Conservation (phyloP, 371 early-diverging fungal genomes). For the Mortierella sp. region DNA sequence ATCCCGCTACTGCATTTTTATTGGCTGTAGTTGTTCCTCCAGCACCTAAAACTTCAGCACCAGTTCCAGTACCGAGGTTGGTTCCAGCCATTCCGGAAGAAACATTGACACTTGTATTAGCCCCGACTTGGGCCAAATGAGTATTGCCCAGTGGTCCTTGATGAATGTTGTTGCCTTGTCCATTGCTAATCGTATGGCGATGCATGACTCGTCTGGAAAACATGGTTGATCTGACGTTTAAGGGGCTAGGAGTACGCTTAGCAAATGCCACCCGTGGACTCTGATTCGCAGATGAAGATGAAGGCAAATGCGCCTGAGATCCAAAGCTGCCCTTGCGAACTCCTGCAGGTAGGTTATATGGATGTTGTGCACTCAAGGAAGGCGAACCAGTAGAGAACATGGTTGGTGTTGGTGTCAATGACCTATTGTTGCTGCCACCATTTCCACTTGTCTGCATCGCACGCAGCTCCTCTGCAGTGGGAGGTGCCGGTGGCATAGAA, state of each 20-base stretch:
- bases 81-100: neutral
- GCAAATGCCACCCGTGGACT: conserved; percentile 45
- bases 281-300: conserved; percentile 24
- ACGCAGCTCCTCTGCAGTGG: conserved; percentile 4
- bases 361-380: conserved; percentile 9
- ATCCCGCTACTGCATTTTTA: neutral
- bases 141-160: neutral
- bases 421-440: neutral
- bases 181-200: conserved; percentile 46
- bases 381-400: neutral
- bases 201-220: conserved; percentile 27
- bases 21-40: too few species aligned
- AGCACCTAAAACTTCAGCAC: too few species aligned
- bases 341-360: neutral
- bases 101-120: too few species aligned
- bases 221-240: conserved; percentile 35
- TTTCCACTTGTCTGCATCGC: neutral
- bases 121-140: neutral
- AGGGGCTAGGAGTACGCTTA: conserved; percentile 13
- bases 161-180: conserved; percentile 34
- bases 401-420: neutral
- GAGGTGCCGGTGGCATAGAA: conserved; percentile 46
- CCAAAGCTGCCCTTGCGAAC: conserved; percentile 1
- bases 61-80: neutral
- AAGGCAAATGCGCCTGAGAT: neutral